phyloP scores from a whole-genome alignment of 129 eudicot species.

The Solidago caesia region DNA sequence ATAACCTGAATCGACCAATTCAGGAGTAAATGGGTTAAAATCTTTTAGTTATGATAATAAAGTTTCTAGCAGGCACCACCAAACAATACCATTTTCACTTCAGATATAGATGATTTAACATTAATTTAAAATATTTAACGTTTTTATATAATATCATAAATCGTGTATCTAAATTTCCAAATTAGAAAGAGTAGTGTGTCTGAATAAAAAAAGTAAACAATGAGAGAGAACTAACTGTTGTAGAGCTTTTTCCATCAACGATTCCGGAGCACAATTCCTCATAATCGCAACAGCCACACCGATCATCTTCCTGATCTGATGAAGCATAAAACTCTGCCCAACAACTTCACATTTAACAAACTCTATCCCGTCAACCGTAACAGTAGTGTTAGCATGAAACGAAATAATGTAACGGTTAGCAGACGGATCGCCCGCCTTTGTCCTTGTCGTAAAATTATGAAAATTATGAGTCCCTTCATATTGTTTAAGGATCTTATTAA shows the following conservation, averaged over 20 bases:
- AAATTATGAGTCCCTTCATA: conserved; percentile 93
- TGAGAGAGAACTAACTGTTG: conserved; percentile 50
- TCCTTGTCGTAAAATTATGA: conserved; percentile 87
- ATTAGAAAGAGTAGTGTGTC: not conserved
- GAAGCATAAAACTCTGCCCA: conserved; percentile 98
- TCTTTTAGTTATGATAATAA: no score
- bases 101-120: no score
- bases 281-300: conserved; percentile 87
- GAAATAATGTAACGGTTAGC: conserved; percentile 68
- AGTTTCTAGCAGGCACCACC: no score
- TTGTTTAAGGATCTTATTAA: conserved; percentile 61
- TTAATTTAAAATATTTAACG: no score
- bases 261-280: conserved; percentile 80
- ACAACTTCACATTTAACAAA: conserved; percentile 91
- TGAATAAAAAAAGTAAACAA: not conserved
- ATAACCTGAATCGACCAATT: no score
- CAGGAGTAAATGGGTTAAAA: no score
- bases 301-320: conserved; percentile 89
- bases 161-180: not conserved
- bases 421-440: conserved; percentile 81
- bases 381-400: conserved; percentile 54
- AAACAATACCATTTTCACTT: no score
- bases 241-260: conserved; percentile 60
- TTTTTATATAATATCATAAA: not conserved
- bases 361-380: conserved; percentile 71